phyloP scores from a whole-genome alignment of 2,329 filamentous ascomycete species.

The Ophiostoma sp. region DNA sequence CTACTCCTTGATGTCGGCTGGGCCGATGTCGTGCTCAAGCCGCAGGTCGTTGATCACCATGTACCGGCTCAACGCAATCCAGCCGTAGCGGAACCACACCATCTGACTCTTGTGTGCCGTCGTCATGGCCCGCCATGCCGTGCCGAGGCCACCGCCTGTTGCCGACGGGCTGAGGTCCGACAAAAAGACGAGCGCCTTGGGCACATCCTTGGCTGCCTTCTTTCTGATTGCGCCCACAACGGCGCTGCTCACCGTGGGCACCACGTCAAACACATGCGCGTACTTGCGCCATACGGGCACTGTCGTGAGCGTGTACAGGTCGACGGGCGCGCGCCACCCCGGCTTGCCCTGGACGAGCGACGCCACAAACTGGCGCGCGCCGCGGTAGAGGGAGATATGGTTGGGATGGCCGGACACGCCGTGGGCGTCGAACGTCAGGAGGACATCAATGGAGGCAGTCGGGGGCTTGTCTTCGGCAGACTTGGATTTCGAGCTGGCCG shows the following conservation, averaged over 20 bases:
- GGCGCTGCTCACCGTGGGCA: conserved; percentile 54
- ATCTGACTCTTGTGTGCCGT: conserved; percentile 90
- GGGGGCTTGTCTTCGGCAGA: conserved; percentile 34
- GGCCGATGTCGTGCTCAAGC: conserved; percentile 40
- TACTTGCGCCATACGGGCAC: conserved; percentile 77
- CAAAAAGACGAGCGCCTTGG: conserved; percentile 61
- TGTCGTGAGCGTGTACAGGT: conserved; percentile 76
- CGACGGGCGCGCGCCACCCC: conserved; percentile 66
- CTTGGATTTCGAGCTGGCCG: conserved; percentile 35
- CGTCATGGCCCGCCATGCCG: conserved; percentile 81
- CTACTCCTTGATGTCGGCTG: conserved; percentile 15
- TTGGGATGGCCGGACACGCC: conserved; percentile 90
- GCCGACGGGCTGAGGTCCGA: conserved; percentile 49
- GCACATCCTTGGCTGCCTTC: conserved; percentile 39
- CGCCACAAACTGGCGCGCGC: conserved; percentile 66
- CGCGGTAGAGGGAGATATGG: conserved; percentile 82
- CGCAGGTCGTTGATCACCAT: conserved; percentile 91
- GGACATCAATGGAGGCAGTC: conserved; percentile 62
- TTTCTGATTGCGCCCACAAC: conserved; percentile 38
- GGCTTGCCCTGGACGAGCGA: conserved; percentile 57
- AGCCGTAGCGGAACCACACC: conserved; percentile 96
- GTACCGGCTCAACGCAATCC: conserved; percentile 85
- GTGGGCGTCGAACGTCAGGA: conserved; percentile 81
- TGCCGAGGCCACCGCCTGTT: conserved; percentile 40
- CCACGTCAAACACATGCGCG: conserved; percentile 65